A percentile compares a stretch with the other conserved stretches of the same genome.
Evolutionary conservation across 441 rosid genomes (phyloP).

Genomic region (Melastoma candidum): DNA sequence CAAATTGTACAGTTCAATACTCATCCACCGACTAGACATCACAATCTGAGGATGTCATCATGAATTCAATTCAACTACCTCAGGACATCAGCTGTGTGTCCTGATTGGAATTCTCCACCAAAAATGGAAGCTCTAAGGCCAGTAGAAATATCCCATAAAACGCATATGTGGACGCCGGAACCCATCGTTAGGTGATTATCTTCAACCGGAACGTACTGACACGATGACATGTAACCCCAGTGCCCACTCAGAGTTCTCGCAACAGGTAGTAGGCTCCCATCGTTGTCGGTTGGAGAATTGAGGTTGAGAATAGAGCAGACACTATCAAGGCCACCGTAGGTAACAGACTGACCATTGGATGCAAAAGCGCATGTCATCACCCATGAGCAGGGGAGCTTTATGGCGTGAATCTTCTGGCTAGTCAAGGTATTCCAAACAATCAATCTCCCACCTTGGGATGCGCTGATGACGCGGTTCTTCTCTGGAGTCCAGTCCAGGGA

Average conservation of each 20-base stretch:
- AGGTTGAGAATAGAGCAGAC: slow-evolving; percentile 88
- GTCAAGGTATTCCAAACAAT: slow-evolving; percentile 96
- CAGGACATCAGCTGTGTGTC: slow-evolving; percentile 88
- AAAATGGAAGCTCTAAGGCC: slow-evolving; percentile 90
- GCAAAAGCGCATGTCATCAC: slow-evolving; percentile 98
- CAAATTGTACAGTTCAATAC: no score
- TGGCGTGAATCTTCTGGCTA: slow-evolving; percentile 93
- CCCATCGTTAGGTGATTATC: slow-evolving; percentile 76
- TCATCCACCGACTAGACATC: no score
- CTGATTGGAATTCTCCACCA: slow-evolving; percentile 96
- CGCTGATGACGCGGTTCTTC: slow-evolving; percentile 83
- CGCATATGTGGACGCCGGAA: slow-evolving; percentile 89
- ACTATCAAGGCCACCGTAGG: slow-evolving; percentile 96
- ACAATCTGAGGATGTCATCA: not conserved
- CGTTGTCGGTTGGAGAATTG: slow-evolving; percentile 73
- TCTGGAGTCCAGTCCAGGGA: slow-evolving; percentile 92
- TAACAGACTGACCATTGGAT: slow-evolving; percentile 84
- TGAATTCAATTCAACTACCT: slow-evolving; percentile 33
- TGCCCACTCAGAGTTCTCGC: slow-evolving; percentile 84
- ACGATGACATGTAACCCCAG: slow-evolving; percentile 76
- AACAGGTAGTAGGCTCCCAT: slow-evolving; percentile 57
- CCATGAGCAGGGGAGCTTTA: slow-evolving; percentile 95
- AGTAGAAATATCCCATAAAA: slow-evolving; percentile 88
- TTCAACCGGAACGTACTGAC: slow-evolving; percentile 91
- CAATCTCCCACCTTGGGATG: slow-evolving; percentile 92